Base-by-base conservation (phyloP, 129 eudicot species). In the Flaveria linearis region DNA sequence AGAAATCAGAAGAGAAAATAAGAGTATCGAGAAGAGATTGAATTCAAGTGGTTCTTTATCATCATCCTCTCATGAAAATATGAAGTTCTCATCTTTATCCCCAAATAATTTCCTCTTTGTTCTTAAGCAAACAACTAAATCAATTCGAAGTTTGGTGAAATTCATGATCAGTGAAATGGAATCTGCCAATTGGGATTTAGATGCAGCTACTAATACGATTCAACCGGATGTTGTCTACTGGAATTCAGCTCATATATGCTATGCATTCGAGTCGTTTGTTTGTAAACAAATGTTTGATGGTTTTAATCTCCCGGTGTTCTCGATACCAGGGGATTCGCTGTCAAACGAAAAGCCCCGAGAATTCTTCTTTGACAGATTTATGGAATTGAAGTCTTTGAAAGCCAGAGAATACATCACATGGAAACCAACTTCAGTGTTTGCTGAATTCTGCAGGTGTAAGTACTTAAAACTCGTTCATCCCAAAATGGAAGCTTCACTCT, bases 401-500 rank as follows among this genome's bases (percentile, higher is more conserved):
- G 84, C 95, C 7, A 81, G 83, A 25, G 99, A 95, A 55, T 87
- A 91, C 75, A 75, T 95, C 4, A 73, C 74, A 18, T 81, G 82
- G 90, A 89, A 91, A 82, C 97, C 99, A 0, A 84, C 80, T 61
- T 91, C 97, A 7, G 36, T 58, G 20, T 95, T 95, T 20, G 91
- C 87, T 0, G 86, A 76, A 74, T 95, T 89, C 74, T 95, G 96
- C 71, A 60, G 88, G 7, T 72, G 77, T 1, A 95, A 91, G 72
- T 95, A 95, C 83, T 41, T 84, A 75, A 82, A 73, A 69, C 87
- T 95, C 1, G 77, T 95, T 51, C 96, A 95, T 80, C 94, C 93
- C n/a, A 91, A 91, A 65, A 81, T 95, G 99, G 99, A 95, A 83
- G 79, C 84, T 7, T 89, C 97, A 4, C 77, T 95, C 43, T 95